These are phyloP conservation scores for Solanum chilense DNA, from an alignment of 257 asterid genomes.

Conservation along the genomic window DNA sequence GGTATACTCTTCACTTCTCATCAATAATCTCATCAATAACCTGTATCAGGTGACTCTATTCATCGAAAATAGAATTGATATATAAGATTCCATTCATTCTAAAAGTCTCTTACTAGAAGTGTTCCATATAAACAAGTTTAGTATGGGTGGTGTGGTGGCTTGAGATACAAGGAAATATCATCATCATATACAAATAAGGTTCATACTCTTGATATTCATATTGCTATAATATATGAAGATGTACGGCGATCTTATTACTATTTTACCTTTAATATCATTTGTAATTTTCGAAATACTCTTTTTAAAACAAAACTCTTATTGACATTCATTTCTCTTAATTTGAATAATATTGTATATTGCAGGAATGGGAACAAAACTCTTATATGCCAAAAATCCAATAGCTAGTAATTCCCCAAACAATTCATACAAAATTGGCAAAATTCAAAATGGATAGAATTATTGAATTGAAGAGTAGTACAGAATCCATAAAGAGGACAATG, in stretches of 20 bases:
- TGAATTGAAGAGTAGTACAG: conserved; percentile 19
- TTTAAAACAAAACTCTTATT: neutral
- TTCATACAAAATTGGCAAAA: neutral
- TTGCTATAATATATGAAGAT: neutral
- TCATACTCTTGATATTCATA: neutral
- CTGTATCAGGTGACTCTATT: neutral
- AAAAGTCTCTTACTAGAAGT: neutral
- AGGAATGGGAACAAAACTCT: conserved; percentile 57
- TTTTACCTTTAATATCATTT: neutral
- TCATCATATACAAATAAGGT: neutral
- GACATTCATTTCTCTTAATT: conserved; percentile 7
- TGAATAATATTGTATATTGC: conserved; percentile 10
- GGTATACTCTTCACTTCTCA: neutral
- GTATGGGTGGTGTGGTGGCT: neutral
- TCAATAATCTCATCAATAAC: too few relatives aligned
- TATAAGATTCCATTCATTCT: neutral
- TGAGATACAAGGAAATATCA: neutral
- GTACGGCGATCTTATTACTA: neutral
- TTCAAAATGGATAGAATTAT: conserved; percentile 22
- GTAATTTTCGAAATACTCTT: neutral
- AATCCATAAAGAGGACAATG: conserved; percentile 45
- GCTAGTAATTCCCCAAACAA: conserved; percentile 11
- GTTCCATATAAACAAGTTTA: neutral
- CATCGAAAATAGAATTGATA: neutral
- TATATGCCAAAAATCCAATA: conserved; percentile 19